Evolutionary conservation across 306 rosid species (phyloP).

Genomic region (Biancaea sappan): DNA sequence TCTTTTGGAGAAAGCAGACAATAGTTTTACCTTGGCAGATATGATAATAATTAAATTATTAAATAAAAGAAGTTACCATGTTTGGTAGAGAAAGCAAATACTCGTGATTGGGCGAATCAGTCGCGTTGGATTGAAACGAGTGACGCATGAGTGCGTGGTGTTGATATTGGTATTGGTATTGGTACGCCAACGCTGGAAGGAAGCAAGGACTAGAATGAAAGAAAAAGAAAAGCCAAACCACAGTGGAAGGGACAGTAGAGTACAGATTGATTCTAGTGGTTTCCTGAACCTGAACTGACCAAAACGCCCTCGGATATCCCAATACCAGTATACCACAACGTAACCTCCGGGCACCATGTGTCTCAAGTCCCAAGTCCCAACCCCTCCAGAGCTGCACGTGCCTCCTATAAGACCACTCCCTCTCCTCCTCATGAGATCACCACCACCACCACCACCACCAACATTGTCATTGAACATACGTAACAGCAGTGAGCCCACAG

Average conservation of each 20-base stretch:
- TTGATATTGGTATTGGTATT: not conserved
- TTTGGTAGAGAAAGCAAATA: too few relatives aligned
- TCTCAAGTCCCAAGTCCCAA: slow-evolving; percentile 23
- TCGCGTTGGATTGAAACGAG: not conserved
- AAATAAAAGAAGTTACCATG: too few relatives aligned
- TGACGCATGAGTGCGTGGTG: not conserved
- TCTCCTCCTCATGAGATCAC: slow-evolving; percentile 44
- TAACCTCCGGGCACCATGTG: slow-evolving; percentile 29
- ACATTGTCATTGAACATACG: too few relatives aligned
- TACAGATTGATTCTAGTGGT: too few relatives aligned
- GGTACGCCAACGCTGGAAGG: too few relatives aligned
- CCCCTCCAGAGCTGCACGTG: slow-evolving; percentile 52
- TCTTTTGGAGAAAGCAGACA: not conserved
- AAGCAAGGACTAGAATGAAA: too few relatives aligned
- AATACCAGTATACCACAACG: not conserved
- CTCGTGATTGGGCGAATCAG: too few relatives aligned
- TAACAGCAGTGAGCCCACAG: not conserved
- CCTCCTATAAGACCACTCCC: slow-evolving; percentile 33
- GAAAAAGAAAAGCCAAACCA: not conserved
- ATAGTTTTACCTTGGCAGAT: too few relatives aligned
- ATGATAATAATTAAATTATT: too few relatives aligned
- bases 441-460: not conserved
- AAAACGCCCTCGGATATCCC: slow-evolving; percentile 12
- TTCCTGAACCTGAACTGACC: slow-evolving; percentile 41
- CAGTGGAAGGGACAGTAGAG: not conserved